Percentiles rank a stretch among this genome's conserved stretches.
These are phyloP conservation scores for Blastobotrys buckinghamii DNA, from an alignment of 1,139 yeast species.

Conservation along the genomic window DNA sequence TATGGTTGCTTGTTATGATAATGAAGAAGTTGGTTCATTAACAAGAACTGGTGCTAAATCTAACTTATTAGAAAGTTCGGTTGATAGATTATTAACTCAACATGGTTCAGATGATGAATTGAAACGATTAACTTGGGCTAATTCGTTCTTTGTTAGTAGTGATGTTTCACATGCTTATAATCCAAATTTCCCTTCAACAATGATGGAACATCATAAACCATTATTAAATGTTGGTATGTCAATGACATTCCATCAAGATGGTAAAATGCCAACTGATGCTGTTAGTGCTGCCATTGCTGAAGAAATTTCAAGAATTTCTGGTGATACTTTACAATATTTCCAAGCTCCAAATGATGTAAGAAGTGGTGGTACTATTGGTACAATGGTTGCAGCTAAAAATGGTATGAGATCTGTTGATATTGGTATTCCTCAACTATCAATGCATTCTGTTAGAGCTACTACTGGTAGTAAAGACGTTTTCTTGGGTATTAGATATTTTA, in stretches of 20 bases:
- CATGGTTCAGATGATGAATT: slow-evolving; percentile 43
- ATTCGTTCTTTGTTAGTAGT: slow-evolving; percentile 79
- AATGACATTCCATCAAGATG: slow-evolving; percentile 60
- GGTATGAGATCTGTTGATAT: slow-evolving; percentile 74
- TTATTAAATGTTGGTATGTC: slow-evolving; percentile 67
- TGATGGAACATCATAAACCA: slow-evolving; percentile 63
- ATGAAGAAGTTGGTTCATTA: slow-evolving; percentile 85
- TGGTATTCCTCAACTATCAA: slow-evolving; percentile 72
- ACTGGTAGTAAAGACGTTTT: slow-evolving; percentile 68
- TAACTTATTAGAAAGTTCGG: slow-evolving; percentile 69
- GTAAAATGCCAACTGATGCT: slow-evolving; percentile 68
- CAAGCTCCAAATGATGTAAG: slow-evolving; percentile 59
- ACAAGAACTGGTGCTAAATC: slow-evolving; percentile 94
- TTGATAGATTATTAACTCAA: slow-evolving; percentile 56
- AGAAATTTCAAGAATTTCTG: slow-evolving; percentile 50
- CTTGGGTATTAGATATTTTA: slow-evolving; percentile 59
- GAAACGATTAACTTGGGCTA: slow-evolving; percentile 34
- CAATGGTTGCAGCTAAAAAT: slow-evolving; percentile 52
- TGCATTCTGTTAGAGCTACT: slow-evolving; percentile 78
- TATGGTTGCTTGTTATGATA: slow-evolving; percentile 77
- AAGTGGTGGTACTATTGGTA: slow-evolving; percentile 81
- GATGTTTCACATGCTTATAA: slow-evolving; percentile 95
- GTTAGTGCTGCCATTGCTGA: slow-evolving; percentile 56
- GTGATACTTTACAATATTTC: slow-evolving; percentile 49
- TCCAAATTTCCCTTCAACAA: slow-evolving; percentile 70